Percentiles rank a stretch among this genome's conserved stretches.
These are phyloP conservation scores for Cochlearia excelsa DNA, from an alignment of 345 rosid genomes.

Conservation along the genomic window DNA sequence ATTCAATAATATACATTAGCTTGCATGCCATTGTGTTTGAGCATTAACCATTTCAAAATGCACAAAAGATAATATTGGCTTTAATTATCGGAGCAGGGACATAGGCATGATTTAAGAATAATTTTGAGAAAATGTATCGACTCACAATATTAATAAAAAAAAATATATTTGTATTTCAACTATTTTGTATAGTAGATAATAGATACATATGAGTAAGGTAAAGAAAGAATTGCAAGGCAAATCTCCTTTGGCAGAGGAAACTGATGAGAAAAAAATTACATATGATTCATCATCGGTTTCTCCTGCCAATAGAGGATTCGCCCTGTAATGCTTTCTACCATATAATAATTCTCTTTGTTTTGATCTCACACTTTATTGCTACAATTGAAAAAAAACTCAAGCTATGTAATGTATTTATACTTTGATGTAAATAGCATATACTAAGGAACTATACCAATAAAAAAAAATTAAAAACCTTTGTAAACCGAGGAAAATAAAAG, in stretches of 20 bases:
- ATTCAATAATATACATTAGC: too few relatives aligned
- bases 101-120: too few relatives aligned
- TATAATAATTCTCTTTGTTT: background rate
- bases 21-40: too few relatives aligned
- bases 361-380: slow-evolving; percentile 10
- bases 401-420: slow-evolving; percentile 11
- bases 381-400: background rate
- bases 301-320: slow-evolving; percentile 33
- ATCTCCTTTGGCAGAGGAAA: slow-evolving; percentile 37
- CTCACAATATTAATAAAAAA: too few relatives aligned
- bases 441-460: slow-evolving; percentile 26
- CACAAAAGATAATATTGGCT: too few relatives aligned
- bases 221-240: slow-evolving; percentile 31
- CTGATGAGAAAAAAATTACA: background rate
- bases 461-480: slow-evolving; percentile 15
- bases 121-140: too few relatives aligned
- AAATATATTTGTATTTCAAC: too few relatives aligned
- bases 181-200: too few relatives aligned
- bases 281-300: slow-evolving; percentile 2
- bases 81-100: too few relatives aligned
- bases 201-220: background rate
- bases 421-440: slow-evolving; percentile 20
- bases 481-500: background rate
- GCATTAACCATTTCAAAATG: too few relatives aligned
- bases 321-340: slow-evolving; percentile 31